Evolutionary conservation across 495 filamentous ascomycete species (phyloP), one percentile per base, ranked within the genome.

Genomic region (Neurospora sp.): DNA sequence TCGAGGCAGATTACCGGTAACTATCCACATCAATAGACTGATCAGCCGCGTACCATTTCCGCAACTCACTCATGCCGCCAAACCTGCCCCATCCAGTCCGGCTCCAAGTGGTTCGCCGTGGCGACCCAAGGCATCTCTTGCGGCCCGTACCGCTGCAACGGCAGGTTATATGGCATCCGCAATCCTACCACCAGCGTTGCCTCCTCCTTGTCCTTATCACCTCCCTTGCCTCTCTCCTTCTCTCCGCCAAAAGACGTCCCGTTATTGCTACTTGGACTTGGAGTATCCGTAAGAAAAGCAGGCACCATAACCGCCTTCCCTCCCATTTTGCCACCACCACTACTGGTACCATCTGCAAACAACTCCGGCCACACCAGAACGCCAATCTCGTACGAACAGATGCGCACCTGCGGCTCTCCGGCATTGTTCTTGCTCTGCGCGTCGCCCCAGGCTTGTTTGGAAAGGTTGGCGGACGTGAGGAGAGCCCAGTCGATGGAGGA

Each of bases 401-500:
- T 87, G 18, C 89, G 85, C 10, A 93, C 85, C 76, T 92, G 87
- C 3, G 88, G 88, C 12, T 80, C 77, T 0, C 41, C 69, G 8
- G 80, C 75, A 71, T 87, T 88, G 7, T 65, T 65, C 27, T 65
- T 65, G 14, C 27, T 65, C 8, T 79, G 68, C 18, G 82, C 83
- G 18, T 89, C 87, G n/a, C 94, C 94, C 94, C 94, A 97, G 0
- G 94, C 94, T 78, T 97, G 94, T 71, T 89, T 96, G 0, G 92
- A 95, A 4, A 97, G 81, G 76, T 97, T 97, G 16, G 94, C 93
- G 9, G 92, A 93, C 1, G 93, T 94, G 8, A 96, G 77, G 75
- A 97, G 86, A 22, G 93, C 93, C 94, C 94, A 97, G 76, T 95
- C 92, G 44, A 97, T 92, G 93, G 94, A 96, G 77, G 94, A 91